Evolutionary conservation across 2,329 filamentous ascomycete genomes (phyloP).

Genomic region (Ophiostoma fasciatum): DNA sequence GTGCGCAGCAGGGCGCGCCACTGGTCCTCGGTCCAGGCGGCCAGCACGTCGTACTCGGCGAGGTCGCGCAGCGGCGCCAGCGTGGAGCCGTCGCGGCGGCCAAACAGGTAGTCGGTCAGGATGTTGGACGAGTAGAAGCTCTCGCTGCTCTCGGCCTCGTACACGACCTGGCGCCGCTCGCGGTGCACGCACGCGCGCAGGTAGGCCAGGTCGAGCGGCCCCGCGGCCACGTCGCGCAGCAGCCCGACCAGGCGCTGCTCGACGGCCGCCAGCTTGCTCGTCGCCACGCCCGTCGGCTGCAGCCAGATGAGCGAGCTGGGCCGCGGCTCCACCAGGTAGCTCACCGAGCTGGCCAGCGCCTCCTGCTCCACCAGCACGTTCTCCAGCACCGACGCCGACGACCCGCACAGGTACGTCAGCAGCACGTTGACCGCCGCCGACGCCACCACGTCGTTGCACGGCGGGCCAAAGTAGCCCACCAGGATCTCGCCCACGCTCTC

Average conservation of each 20-base stretch:
- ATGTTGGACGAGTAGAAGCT: slow-evolving; percentile 72
- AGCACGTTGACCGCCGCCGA: slow-evolving; percentile 65
- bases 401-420: slow-evolving; percentile 78
- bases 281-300: slow-evolving; percentile 72
- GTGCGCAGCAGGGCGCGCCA: slow-evolving; percentile 73
- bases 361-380: slow-evolving; percentile 89
- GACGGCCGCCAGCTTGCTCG: slow-evolving; percentile 67
- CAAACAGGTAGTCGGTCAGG: slow-evolving; percentile 87
- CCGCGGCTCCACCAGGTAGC: slow-evolving; percentile 63
- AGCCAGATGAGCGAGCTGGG: slow-evolving; percentile 78
- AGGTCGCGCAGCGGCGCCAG: slow-evolving; percentile 44
- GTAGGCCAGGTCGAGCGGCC: slow-evolving; percentile 79
- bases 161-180: slow-evolving; percentile 69
- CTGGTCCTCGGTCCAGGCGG: slow-evolving; percentile 65
- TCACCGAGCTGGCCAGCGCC: slow-evolving; percentile 75
- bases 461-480: slow-evolving; percentile 75
- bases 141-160: slow-evolving; percentile 66
- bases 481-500: slow-evolving; percentile 83
- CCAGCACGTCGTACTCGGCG: slow-evolving; percentile 50
- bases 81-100: slow-evolving; percentile 67
- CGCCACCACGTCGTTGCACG: slow-evolving; percentile 53
- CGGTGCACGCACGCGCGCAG: slow-evolving; percentile 75
- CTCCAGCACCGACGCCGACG: slow-evolving; percentile 81
- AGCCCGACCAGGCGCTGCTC: slow-evolving; percentile 77
- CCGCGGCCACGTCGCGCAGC: slow-evolving; percentile 63